Conservation (phyloP, 176 grass and related monocot species). For the Zoysia pacifica region DNA sequence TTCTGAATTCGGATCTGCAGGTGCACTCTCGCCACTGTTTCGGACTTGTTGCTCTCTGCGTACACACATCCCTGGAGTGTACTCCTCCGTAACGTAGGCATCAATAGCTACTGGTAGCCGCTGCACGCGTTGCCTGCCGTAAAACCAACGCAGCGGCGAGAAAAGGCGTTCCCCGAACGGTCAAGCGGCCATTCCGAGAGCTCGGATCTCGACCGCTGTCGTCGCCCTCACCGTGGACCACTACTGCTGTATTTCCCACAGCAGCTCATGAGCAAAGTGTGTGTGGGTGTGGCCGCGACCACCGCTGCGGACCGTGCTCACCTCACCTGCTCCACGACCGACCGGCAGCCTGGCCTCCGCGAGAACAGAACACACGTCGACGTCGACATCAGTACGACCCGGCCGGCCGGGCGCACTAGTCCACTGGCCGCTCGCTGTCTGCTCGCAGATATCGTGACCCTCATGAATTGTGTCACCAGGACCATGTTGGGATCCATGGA, state of each 20-base stretch:
- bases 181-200: constrained; percentile 51
- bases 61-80: background rate
- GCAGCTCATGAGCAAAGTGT: constrained; percentile 23
- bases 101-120: background rate
- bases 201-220: constrained; percentile 52
- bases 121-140: background rate
- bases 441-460: background rate
- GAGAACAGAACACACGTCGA: background rate
- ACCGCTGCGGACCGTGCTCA: background rate
- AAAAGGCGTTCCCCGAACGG: constrained; percentile 25
- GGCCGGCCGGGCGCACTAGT: background rate
- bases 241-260: background rate
- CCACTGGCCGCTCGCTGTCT: background rate
- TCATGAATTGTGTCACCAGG: background rate
- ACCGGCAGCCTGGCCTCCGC: background rate
- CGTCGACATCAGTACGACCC: background rate
- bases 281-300: background rate
- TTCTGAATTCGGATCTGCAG: background rate
- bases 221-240: constrained; percentile 30
- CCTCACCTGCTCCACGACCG: background rate
- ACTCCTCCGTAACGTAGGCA: background rate
- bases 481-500: background rate
- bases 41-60: too few species aligned
- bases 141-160: background rate
- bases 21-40: background rate